Conservation (phyloP, 2,329 filamentous ascomycete genomes). For the Pyricularia pennisetigena region DNA sequence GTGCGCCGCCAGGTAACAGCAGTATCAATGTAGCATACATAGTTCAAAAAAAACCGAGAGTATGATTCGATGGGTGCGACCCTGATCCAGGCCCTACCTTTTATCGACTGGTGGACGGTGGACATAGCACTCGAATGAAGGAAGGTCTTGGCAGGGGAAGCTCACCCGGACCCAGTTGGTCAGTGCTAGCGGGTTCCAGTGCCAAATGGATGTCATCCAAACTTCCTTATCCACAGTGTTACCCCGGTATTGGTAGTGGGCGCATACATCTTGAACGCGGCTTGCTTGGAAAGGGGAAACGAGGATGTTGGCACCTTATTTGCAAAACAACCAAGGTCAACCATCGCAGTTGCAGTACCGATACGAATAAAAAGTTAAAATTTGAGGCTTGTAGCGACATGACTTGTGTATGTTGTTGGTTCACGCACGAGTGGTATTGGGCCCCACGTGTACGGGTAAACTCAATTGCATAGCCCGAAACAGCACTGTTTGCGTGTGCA, state of each 20-base stretch:
- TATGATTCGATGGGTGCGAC: neutral
- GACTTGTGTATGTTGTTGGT: neutral
- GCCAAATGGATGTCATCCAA: no score
- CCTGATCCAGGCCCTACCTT: neutral
- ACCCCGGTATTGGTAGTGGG: neutral
- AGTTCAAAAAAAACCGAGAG: neutral
- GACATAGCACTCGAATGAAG: neutral
- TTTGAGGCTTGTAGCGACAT: neutral
- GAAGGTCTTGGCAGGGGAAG: neutral
- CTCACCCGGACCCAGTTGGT: no score
- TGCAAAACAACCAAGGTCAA: neutral
- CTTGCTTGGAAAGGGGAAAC: neutral
- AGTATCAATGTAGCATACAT: neutral
- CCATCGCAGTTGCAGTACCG: neutral
- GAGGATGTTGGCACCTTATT: neutral
- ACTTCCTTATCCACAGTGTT: neutral
- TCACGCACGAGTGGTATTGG: neutral
- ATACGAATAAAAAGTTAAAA: neutral
- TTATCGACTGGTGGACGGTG: neutral
- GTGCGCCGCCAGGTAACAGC: neutral
- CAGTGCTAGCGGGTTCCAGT: neutral
- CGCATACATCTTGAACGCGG: no score
- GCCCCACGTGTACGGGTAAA: neutral
- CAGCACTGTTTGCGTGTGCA: neutral
- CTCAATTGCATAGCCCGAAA: neutral